Conservation (phyloP, 163 green algal genomes). For the Scenedesmus sp. region DNA sequence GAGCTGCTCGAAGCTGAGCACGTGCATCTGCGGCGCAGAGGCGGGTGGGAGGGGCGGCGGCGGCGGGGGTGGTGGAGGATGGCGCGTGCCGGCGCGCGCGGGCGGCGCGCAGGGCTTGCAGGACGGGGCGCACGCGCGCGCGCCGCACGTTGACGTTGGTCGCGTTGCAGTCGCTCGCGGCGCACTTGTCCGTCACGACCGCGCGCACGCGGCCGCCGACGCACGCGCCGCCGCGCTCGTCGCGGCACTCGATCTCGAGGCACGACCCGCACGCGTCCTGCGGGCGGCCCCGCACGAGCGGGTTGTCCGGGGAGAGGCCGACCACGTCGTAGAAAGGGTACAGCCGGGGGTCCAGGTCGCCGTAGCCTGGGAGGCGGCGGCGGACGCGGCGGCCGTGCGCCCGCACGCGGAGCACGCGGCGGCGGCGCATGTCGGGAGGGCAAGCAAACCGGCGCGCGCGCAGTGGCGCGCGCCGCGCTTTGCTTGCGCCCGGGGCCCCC, state of each 20-base stretch:
- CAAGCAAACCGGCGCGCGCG: too few species aligned
- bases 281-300: background rate
- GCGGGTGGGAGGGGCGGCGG: background rate
- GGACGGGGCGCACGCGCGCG: background rate
- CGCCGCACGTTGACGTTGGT: slow-evolving; percentile 46
- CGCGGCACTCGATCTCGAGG: slow-evolving; percentile 52
- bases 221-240: background rate
- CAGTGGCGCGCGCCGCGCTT: too few species aligned
- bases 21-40: slow-evolving; percentile 33
- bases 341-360: slow-evolving; percentile 27
- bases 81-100: background rate
- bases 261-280: slow-evolving; percentile 49
- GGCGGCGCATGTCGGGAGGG: too few species aligned
- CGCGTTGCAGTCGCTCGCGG: slow-evolving; percentile 10
- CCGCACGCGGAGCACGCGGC: too few species aligned
- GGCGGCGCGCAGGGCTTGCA: slow-evolving; percentile 33
- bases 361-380: slow-evolving; percentile 8
- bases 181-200: slow-evolving; percentile 34
- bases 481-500: too few species aligned
- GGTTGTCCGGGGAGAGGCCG: slow-evolving; percentile 12
- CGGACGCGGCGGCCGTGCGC: too few species aligned
- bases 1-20: slow-evolving; percentile 54
- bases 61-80: background rate
- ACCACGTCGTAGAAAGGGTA: slow-evolving; percentile 40
- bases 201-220: background rate